phyloP scores from a whole-genome alignment of 768 basidiomycete species.

The Suillus occidentalis region DNA sequence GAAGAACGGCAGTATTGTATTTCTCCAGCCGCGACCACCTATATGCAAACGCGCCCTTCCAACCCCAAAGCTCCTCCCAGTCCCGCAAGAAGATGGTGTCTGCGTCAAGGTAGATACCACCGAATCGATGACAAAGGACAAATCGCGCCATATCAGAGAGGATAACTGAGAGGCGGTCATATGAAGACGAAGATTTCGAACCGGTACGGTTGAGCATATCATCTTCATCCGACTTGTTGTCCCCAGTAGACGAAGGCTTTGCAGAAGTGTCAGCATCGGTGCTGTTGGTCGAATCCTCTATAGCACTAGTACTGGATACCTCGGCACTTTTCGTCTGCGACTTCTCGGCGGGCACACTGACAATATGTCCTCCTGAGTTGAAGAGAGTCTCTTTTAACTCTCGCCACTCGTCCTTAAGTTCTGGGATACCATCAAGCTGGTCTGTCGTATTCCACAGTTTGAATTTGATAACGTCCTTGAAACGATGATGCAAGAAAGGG shows the following conservation, averaged over 20 bases:
- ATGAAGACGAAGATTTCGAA: constrained; percentile 82
- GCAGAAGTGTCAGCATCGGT: constrained; percentile 18
- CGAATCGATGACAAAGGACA: constrained; percentile 94
- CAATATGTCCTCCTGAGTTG: constrained; percentile 81
- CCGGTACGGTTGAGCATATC: constrained; percentile 80
- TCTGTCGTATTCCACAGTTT: constrained; percentile 99
- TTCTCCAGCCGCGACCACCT: constrained; percentile 90
- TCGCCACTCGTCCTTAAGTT: constrained; percentile 90
- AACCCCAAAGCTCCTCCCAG: constrained; percentile 98
- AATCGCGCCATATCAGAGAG: constrained; percentile 97
- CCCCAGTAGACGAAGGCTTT: constrained; percentile 22
- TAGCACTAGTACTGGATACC: constrained; percentile 15
- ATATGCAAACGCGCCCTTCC: constrained; percentile 95
- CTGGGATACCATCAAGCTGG: constrained; percentile 88
- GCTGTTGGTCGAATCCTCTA: constrained; percentile 22
- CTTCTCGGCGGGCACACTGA: constrained; percentile 56
- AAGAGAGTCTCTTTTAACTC: constrained; percentile 71
- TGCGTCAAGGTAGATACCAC: constrained; percentile 95
- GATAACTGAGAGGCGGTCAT: constrained; percentile 90
- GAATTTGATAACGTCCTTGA: constrained; percentile 91
- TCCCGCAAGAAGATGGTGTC: constrained; percentile 95
- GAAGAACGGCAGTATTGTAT: constrained; percentile 96
- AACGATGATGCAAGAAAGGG: constrained; percentile 90
- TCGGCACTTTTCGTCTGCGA: constrained; percentile 28
- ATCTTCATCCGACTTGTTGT: constrained; percentile 41